Base-by-base conservation (phyloP, 805 yeast genomes). In the Wickerhamiella slavikovae region DNA sequence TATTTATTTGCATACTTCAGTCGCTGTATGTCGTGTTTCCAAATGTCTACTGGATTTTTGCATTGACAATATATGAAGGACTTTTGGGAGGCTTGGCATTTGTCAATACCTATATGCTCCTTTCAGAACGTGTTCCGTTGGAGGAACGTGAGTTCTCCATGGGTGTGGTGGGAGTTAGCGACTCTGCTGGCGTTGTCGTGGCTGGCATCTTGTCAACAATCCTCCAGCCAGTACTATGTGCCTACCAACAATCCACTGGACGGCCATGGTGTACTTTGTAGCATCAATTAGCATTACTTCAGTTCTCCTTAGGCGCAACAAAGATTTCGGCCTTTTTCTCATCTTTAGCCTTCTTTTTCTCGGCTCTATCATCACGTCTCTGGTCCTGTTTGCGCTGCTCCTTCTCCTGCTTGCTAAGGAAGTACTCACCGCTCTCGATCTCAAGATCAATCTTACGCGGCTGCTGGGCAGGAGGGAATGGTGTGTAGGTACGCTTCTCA, bases 371-470 rank as follows among this genome's bases (percentile, higher is more conserved):
- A 31, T 71, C 78, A 38, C 70, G 66, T 64, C 80, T 78, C 45
- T 76, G 83, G 33, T 70, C 72, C 37, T 73, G 57, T 39, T 70
- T 69, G 51, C 67, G 71, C 40, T 60, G 56, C 35, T 68, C 73
- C 60, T 79, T 80, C 45, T 83, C 93, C 44, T 61, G 68, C 59
- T 79, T 76, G 36, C 80, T 77, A 57, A 89, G 62, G 68, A 89
- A 89, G 57, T 80, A 89, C 54, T 89, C 98, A 68, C 98, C 98
- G 60, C 91, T 72, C 55, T 89, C 98, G 54, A 89, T 82, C 59
- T 82, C 92, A 51, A 83, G 60, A 67, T 89, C 98, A 54, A 89
- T 63, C 77, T 89, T 83, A 62, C 96, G 75, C 48, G 96, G 98
- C 41, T 70, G 68, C 57, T 79, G 98, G 30, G 79, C 77, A 43